Evolutionary conservation across 331 rosid genomes (phyloP), one percentile per base, ranked within the genome.

Genomic region (Malus hybrid): DNA sequence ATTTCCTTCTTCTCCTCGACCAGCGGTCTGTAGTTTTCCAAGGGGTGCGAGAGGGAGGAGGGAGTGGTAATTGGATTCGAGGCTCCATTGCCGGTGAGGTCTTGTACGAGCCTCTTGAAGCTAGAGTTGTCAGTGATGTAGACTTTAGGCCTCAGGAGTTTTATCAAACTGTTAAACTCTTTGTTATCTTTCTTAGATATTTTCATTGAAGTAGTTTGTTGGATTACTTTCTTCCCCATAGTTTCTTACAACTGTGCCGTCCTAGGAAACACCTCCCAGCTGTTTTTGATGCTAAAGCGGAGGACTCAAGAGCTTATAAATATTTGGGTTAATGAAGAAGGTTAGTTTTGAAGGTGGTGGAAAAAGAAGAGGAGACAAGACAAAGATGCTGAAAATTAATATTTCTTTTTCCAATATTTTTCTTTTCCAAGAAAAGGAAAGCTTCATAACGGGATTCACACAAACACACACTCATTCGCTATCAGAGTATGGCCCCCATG

Each of bases 71-170:
- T 6, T 61, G 67, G 5, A 55, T 66, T n/a, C 2, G 83, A 75
- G 61, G 28, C 75, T 75, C 83, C 83, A 76, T 86, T 87, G 10
- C 92, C 96, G 27, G 96, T 90, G 75, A 90, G 83, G 57, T 90
- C 89, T 80, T 90, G 96, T 54, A 90, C 96, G 9, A 90, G 77
- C 36, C 39, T 80, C 83, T 90, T 90, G 90, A 88, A 90, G 59
- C 79, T 81, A 33, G 90, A 84, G 80, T 61, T 65, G 75, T 86
- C 86, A 6, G 86, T 90, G 89, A 90, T 90, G 86, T 84, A 90
- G 72, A 90, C 96, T 69, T 87, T 88, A 19, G 96, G 96, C 70
- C 72, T 72, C 71, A 90, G 65, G 55, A 84, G 75, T 70, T 67
- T 84, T 28, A 90, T 87, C 86, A 86, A 80, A 48, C 78, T 78